Evolutionary conservation across 345 rosid species (phyloP).

Genomic region (Carallia brachiata): DNA sequence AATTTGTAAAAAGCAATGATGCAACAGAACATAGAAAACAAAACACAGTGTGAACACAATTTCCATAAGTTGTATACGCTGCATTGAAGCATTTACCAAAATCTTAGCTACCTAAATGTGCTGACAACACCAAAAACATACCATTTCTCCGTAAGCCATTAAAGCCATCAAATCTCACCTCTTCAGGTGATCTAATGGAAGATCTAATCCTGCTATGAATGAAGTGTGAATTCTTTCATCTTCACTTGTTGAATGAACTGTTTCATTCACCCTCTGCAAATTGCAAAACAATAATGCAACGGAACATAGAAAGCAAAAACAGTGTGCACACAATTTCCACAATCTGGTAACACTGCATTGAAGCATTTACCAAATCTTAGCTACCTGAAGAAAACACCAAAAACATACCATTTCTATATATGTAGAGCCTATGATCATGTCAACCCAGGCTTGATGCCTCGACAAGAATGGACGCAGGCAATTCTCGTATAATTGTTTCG

Average conservation of each 20-base stretch:
- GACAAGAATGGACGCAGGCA: slow-evolving; percentile 59
- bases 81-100: too few relatives aligned
- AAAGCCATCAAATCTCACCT: too few relatives aligned
- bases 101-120: neutral
- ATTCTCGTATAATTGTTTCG: slow-evolving; percentile 52
- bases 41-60: neutral
- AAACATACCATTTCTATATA: slow-evolving; percentile 43
- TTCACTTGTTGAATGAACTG: too few relatives aligned
- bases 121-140: slow-evolving; percentile 4
- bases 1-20: neutral
- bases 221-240: too few relatives aligned
- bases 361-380: neutral
- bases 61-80: too few relatives aligned
- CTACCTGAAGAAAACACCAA: neutral
- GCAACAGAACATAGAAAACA: neutral
- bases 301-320: neutral
- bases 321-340: neutral
- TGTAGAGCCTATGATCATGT: slow-evolving; percentile 40
- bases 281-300: neutral
- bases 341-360: too few relatives aligned
- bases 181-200: too few relatives aligned
- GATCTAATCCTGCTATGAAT: too few relatives aligned
- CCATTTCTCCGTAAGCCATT: slow-evolving; percentile 12
- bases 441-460: slow-evolving; percentile 55
- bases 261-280: neutral